Conservation (phyloP, 2,329 filamentous ascomycete species). For the Clarireedia hainanense region DNA sequence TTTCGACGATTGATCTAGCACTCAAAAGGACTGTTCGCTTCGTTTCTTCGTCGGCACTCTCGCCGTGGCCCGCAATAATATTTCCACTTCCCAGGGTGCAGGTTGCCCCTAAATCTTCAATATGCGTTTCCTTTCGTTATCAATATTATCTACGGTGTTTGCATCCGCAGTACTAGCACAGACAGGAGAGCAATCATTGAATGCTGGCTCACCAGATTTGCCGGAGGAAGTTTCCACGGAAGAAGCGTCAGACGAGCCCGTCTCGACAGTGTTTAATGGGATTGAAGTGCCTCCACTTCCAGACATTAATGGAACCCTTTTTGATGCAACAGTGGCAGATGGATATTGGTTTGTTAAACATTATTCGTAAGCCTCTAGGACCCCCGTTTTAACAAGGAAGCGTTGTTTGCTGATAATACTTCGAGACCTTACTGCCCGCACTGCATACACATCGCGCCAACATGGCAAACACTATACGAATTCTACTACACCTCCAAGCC, state of each 20-base stretch:
- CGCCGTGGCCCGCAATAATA: constrained; percentile 14
- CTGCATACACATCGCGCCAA: constrained; percentile 56
- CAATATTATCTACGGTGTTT: constrained; percentile 21
- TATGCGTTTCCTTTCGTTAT: constrained; percentile 27
- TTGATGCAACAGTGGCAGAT: constrained; percentile 28
- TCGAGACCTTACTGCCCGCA: constrained; percentile 28
- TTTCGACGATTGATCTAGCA: not conserved
- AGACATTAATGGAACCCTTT: constrained; percentile 39
- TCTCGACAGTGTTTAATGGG: constrained; percentile 42
- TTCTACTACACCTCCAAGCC: constrained; percentile 78
- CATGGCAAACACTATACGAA: constrained; percentile 89
- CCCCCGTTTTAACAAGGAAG: not conserved
- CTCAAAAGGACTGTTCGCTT: not conserved
- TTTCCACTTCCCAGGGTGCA: constrained; percentile 17
- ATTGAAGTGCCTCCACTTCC: constrained; percentile 42
- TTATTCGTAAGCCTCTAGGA: constrained; percentile 23
- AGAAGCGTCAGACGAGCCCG: constrained; percentile 17
- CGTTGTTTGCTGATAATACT: not conserved
- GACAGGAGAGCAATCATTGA: constrained; percentile 12
- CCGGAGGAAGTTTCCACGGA: constrained; percentile 22
- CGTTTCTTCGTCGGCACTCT: constrained; percentile 16
- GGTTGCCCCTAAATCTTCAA: constrained; percentile 15
- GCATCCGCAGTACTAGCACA: constrained; percentile 17
- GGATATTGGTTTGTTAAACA: constrained; percentile 31
- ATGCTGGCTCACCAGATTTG: constrained; percentile 8